Conservation (phyloP, 495 filamentous ascomycete genomes). For the Lasiosphaeria ovina region DNA sequence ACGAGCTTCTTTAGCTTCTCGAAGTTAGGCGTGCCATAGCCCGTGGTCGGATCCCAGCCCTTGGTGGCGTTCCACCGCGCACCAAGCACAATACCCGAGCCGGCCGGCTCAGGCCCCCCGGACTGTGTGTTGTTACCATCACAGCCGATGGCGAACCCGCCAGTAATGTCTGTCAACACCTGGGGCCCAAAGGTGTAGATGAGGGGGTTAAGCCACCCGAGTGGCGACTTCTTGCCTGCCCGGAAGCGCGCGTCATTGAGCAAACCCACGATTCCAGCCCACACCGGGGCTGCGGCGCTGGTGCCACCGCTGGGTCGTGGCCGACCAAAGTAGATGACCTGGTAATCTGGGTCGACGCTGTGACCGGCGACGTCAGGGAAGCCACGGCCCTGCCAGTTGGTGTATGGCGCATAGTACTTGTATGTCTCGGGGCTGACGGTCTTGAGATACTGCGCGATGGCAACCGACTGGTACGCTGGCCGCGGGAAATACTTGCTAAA, state of each 20-base stretch:
- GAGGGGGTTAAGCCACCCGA: conserved; percentile 72
- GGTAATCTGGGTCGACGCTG: conserved; percentile 40
- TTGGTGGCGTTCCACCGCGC: conserved; percentile 26
- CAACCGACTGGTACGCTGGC: conserved; percentile 59
- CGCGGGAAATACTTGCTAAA: conserved; percentile 66
- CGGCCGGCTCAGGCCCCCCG: conserved; percentile 36
- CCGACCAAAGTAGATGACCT: conserved; percentile 15
- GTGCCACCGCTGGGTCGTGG: conserved; percentile 19
- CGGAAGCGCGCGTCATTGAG: conserved; percentile 63
- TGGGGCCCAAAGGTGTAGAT: conserved; percentile 51
- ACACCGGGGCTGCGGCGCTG: conserved; percentile 58
- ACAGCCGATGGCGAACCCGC: conserved; percentile 55
- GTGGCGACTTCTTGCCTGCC: conserved; percentile 45
- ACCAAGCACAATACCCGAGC: conserved; percentile 19
- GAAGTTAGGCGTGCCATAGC: conserved; percentile 35
- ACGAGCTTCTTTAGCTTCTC: conserved; percentile 21
- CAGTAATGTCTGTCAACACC: conserved; percentile 57
- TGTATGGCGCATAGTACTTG: conserved; percentile 43
- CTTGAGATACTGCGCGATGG: conserved; percentile 57
- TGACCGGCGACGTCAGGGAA: conserved; percentile 72
- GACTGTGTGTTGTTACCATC: conserved; percentile 37
- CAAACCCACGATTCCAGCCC: conserved; percentile 58
- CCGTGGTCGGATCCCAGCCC: conserved; percentile 30
- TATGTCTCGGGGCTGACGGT: conserved; percentile 44
- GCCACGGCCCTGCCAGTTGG: conserved; percentile 61